Evolutionary conservation across 805 yeast genomes (phyloP).

Genomic region (Komagataella phaffii): DNA sequence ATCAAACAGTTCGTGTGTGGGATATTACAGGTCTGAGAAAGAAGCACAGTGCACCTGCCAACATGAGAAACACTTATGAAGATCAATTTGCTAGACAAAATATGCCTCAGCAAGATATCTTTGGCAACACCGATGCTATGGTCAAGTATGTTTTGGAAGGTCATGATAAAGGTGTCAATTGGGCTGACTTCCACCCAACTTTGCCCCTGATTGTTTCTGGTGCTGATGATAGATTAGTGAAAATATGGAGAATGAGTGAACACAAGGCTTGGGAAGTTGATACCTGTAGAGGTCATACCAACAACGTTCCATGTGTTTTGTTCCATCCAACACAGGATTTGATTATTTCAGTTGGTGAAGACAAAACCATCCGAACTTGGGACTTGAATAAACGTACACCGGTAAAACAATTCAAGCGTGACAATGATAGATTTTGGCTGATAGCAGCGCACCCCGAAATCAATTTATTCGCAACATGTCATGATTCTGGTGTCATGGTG

Average conservation of each 20-base stretch:
- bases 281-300: constrained; percentile 95
- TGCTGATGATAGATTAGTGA: constrained; percentile 91
- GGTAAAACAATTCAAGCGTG: constrained; percentile 88
- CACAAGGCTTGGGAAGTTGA: constrained; percentile 99
- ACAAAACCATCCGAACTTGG: constrained; percentile 94
- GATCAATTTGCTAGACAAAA: constrained; percentile 46
- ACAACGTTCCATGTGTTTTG: constrained; percentile 75
- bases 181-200: constrained; percentile 97
- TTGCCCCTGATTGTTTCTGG: constrained; percentile 90
- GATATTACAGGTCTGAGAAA: constrained; percentile 91
- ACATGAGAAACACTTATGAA: constrained; percentile 29
- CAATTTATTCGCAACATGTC: constrained; percentile 92
- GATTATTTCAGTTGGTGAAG: constrained; percentile 89
- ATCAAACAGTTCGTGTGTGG: constrained; percentile 99
- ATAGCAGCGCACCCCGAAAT: constrained; percentile 79
- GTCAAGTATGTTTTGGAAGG: constrained; percentile 96
- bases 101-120: constrained; percentile 79
- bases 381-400: constrained; percentile 89
- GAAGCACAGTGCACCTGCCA: constrained; percentile 71
- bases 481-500: constrained; percentile 95
- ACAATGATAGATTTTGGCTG: constrained; percentile 90
- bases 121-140: constrained; percentile 87
- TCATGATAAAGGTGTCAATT: constrained; percentile 96
- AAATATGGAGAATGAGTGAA: constrained; percentile 95
- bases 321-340: constrained; percentile 93